phyloP scores from a whole-genome alignment of 306 rosid species.

The Pterocarpus macrocarpus region DNA sequence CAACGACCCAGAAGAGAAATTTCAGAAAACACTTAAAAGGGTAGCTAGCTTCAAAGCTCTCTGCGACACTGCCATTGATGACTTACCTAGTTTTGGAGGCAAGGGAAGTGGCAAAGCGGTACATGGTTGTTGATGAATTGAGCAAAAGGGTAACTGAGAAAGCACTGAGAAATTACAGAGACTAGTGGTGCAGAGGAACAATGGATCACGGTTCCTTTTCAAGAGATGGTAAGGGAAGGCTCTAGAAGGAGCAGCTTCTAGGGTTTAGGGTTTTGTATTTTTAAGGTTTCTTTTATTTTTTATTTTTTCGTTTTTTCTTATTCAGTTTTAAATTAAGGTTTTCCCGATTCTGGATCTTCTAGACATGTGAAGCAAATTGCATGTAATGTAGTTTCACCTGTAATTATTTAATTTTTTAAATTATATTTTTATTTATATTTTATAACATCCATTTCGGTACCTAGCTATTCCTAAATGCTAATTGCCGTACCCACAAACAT shows the following conservation, averaged over 20 bases:
- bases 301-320: neutral
- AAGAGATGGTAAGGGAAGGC: constrained; percentile 58
- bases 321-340: no score
- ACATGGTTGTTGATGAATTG: constrained; percentile 55
- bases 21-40: neutral
- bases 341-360: neutral
- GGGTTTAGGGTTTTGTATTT: constrained; percentile 81
- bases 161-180: constrained; percentile 28
- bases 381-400: neutral
- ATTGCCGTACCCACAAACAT: no score
- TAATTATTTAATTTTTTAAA: neutral
- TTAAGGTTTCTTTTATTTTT: neutral
- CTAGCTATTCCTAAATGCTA: no score
- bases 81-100: constrained; percentile 87
- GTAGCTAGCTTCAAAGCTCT: neutral
- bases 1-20: neutral
- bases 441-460: no score
- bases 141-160: neutral
- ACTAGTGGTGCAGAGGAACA: neutral
- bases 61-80: constrained; percentile 6
- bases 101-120: constrained; percentile 82
- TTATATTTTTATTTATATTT: no score
- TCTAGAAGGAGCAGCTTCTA: constrained; percentile 70
- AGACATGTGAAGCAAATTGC: no score
- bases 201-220: constrained; percentile 46